phyloP scores from a whole-genome alignment of 345 rosid species.

The Triadica sebifera region DNA sequence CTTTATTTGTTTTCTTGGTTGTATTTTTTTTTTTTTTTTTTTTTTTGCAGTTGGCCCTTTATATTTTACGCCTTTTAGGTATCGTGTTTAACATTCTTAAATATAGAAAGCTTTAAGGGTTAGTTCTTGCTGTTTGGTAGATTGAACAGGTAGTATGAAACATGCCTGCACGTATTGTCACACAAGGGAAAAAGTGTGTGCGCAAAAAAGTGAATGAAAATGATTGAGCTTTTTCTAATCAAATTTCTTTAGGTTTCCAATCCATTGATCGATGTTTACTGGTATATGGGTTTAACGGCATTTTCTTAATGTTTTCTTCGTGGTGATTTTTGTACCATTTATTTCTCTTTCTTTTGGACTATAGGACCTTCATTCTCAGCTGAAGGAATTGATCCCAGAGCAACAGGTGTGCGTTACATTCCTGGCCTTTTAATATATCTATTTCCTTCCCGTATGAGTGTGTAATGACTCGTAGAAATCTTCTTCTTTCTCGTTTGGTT shows the following conservation, averaged over 20 bases:
- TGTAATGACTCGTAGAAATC: neutral
- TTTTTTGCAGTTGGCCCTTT: no score
- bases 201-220: neutral
- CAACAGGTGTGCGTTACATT: slow-evolving; percentile 59
- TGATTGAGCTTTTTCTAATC: neutral
- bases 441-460: neutral
- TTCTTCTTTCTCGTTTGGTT: slow-evolving; percentile 1
- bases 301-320: neutral
- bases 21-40: no score
- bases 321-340: neutral
- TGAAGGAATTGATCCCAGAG: slow-evolving; percentile 88
- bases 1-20: no score
- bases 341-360: slow-evolving; percentile 5
- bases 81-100: neutral
- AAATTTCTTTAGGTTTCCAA: neutral
- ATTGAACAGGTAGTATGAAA: neutral
- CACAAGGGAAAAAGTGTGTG: neutral
- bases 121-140: neutral
- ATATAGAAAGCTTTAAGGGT: neutral
- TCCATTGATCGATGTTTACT: neutral
- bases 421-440: neutral
- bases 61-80: neutral
- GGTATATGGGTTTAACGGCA: neutral
- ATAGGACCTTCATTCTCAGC: slow-evolving; percentile 88
- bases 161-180: neutral